Evolutionary conservation across 1,139 yeast species (phyloP).

Genomic region (Kodamaea sp.): DNA sequence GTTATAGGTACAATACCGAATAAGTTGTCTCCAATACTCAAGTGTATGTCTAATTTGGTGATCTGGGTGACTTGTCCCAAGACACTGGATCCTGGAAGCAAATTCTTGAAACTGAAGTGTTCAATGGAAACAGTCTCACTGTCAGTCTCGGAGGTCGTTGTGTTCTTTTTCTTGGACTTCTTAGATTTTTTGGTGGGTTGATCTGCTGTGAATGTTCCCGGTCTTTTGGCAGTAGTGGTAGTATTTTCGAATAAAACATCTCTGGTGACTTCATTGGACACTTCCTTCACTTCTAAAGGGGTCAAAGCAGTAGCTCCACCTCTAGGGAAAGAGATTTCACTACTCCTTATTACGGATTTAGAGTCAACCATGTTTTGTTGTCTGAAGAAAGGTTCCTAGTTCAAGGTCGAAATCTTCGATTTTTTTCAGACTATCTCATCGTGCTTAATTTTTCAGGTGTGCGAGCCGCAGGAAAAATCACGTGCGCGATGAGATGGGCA

Average conservation of each 20-base stretch:
- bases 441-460: slow-evolving; percentile 4
- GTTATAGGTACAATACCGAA: slow-evolving; percentile 81
- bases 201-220: slow-evolving; percentile 25
- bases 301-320: slow-evolving; percentile 88
- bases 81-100: slow-evolving; percentile 70
- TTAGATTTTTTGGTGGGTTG: slow-evolving; percentile 25
- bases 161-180: slow-evolving; percentile 36
- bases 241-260: slow-evolving; percentile 73
- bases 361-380: slow-evolving; percentile 13
- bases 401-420: too few species aligned
- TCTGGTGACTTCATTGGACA: slow-evolving; percentile 85
- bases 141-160: slow-evolving; percentile 18
- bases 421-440: slow-evolving; percentile 11
- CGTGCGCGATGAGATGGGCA: slow-evolving; percentile 7
- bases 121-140: slow-evolving; percentile 49
- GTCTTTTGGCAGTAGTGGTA: slow-evolving; percentile 34
- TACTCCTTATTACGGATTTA: slow-evolving; percentile 31
- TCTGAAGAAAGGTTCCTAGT: slow-evolving; percentile 6
- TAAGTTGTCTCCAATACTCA: slow-evolving; percentile 81
- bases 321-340: slow-evolving; percentile 87
- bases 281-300: slow-evolving; percentile 89
- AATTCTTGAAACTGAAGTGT: slow-evolving; percentile 57
- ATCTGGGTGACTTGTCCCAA: slow-evolving; percentile 74
- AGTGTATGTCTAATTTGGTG: slow-evolving; percentile 60
- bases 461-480: slow-evolving; percentile 3